Percentiles rank a stretch among this genome's conserved stretches.
Conservation (phyloP, 2,329 filamentous ascomycete genomes). For the Aspergillus luchuensis region DNA sequence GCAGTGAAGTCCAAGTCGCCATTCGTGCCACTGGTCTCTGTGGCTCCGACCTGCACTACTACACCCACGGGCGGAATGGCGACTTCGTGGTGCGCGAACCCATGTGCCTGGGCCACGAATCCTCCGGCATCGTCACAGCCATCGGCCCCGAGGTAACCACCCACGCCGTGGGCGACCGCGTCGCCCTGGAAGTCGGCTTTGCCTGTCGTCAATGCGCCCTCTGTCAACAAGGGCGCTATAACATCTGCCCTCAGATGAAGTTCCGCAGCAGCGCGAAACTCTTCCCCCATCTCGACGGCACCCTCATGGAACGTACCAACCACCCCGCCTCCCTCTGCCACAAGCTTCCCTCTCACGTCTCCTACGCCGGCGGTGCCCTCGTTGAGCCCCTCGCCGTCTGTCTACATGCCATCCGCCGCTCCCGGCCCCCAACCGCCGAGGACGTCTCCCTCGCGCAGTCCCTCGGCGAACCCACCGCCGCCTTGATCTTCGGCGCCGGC, state of each 20-base stretch:
- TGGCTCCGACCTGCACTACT: slow-evolving; percentile 80
- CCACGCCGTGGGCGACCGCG: slow-evolving; percentile 74
- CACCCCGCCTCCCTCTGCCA: slow-evolving; percentile 64
- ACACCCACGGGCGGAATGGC: slow-evolving; percentile 81
- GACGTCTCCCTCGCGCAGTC: slow-evolving; percentile 45
- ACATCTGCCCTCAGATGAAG: slow-evolving; percentile 61
- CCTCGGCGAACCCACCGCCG: slow-evolving; percentile 45
- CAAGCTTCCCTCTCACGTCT: slow-evolving; percentile 55
- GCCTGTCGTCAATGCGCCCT: slow-evolving; percentile 69
- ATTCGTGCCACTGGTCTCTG: slow-evolving; percentile 70
- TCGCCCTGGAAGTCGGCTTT: slow-evolving; percentile 89
- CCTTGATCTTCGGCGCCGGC: slow-evolving; percentile 63
- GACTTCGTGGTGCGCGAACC: slow-evolving; percentile 80
- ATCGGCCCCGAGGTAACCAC: slow-evolving; percentile 65
- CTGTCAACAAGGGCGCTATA: slow-evolving; percentile 61
- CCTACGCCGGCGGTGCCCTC: slow-evolving; percentile 59
- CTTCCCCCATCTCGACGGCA: slow-evolving; percentile 65
- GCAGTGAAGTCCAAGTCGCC: slow-evolving; percentile 63
- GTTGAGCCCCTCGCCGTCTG: slow-evolving; percentile 64
- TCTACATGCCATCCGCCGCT: slow-evolving; percentile 60
- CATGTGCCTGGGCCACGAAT: slow-evolving; percentile 78
- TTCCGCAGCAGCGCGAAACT: slow-evolving; percentile 63
- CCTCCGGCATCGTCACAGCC: slow-evolving; percentile 74
- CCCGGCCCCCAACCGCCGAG: slow-evolving; percentile 47
- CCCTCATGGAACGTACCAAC: slow-evolving; percentile 63